A percentile compares a stretch with the other conserved stretches of the same genome.
These are phyloP conservation scores for Vitis riparia DNA, from an alignment of 164 flowering plant genomes.

Conservation along the genomic window DNA sequence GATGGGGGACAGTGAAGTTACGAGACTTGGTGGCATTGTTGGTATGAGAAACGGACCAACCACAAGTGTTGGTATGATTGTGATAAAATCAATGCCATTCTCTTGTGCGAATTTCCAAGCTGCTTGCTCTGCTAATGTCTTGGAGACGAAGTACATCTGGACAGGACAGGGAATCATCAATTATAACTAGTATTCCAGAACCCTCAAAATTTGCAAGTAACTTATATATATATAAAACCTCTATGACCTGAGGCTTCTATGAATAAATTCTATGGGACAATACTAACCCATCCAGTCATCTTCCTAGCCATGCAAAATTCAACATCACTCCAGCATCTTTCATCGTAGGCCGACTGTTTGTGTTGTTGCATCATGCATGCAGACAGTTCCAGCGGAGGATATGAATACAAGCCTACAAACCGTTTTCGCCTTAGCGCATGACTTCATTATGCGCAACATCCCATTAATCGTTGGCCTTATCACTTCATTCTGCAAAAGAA, in stretches of 20 bases:
- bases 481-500: constrained; percentile 52
- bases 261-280: too few species aligned
- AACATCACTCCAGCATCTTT: constrained; percentile 51
- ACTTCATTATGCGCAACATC: constrained; percentile 43
- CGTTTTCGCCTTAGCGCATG: constrained; percentile 46
- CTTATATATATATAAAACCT: too few species aligned
- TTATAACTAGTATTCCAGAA: too few species aligned
- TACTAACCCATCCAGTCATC: constrained; percentile 64
- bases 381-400: constrained; percentile 61
- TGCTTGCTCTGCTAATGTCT: constrained; percentile 60
- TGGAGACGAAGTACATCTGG: constrained; percentile 73
- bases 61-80: constrained; percentile 57
- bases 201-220: too few species aligned
- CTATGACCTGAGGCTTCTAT: too few species aligned
- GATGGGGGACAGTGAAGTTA: constrained; percentile 56
- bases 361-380: constrained; percentile 39
- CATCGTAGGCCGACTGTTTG: constrained; percentile 41
- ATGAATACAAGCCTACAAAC: constrained; percentile 56
- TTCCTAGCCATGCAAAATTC: constrained; percentile 41
- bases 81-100: constrained; percentile 48
- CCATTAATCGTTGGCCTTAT: constrained; percentile 63
- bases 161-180: too few species aligned
- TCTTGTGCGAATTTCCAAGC: constrained; percentile 56
- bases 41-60: constrained; percentile 63
- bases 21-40: constrained; percentile 65